Percentiles rank a stretch among this genome's conserved stretches.
These are phyloP conservation scores for Metschnikowia koreensis DNA, from an alignment of 805 yeast species.

Conservation along the genomic window DNA sequence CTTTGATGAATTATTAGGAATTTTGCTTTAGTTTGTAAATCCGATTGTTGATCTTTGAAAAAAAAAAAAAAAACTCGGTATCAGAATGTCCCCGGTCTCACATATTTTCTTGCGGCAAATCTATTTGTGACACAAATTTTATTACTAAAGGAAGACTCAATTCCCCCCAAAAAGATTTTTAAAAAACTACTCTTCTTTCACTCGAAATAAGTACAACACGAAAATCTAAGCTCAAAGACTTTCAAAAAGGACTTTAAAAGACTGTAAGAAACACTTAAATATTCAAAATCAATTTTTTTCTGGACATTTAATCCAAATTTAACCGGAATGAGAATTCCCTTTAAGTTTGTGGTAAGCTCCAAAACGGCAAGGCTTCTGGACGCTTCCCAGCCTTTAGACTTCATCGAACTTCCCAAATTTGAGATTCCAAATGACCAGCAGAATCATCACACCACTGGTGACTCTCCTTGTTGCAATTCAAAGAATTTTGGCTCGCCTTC, in stretches of 20 bases:
- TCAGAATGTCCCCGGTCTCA: neutral
- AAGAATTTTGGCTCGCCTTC: neutral
- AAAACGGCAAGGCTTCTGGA: neutral
- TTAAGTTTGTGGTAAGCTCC: neutral
- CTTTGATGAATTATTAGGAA: too few relatives aligned
- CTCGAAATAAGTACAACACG: neutral
- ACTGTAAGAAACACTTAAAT: neutral
- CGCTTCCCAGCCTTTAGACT: neutral
- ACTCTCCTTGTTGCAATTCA: neutral
- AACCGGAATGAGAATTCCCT: neutral
- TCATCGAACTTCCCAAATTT: neutral
- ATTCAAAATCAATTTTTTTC: neutral
- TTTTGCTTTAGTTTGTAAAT: too few relatives aligned
- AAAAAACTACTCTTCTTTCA: neutral
- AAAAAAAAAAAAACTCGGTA: neutral
- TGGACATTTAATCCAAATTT: neutral
- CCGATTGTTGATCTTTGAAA: too few relatives aligned
- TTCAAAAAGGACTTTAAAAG: neutral
- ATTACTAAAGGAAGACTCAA: neutral
- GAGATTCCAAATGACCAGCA: neutral
- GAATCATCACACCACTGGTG: neutral
- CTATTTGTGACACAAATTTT: neutral
- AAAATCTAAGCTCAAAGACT: neutral
- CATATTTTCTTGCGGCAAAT: neutral
- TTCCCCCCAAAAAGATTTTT: neutral